These are phyloP conservation scores for Ophiosphaerella korrae DNA, from an alignment of 2,329 filamentous ascomycete genomes.

Conservation along the genomic window DNA sequence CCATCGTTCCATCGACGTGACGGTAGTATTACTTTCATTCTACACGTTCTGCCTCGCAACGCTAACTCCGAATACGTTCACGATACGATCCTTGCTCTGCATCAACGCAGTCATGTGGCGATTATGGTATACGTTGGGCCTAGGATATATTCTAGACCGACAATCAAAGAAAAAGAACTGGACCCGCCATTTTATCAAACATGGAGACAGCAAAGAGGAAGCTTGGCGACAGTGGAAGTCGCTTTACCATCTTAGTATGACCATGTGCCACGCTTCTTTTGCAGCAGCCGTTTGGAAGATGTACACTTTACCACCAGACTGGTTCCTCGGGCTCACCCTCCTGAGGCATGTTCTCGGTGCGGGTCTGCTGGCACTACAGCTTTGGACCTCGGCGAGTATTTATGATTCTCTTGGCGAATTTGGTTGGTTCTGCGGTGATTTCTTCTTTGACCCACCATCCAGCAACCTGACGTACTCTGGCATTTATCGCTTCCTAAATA, in stretches of 20 bases:
- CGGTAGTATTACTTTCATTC: constrained; percentile 74
- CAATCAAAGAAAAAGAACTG: constrained; percentile 92
- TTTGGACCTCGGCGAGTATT: constrained; percentile 92
- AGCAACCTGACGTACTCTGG: constrained; percentile 89
- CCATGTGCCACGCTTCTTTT: constrained; percentile 87
- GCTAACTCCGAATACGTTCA: constrained; percentile 75
- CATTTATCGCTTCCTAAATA: constrained; percentile 98
- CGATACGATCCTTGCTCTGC: constrained; percentile 80
- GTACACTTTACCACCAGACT: constrained; percentile 85
- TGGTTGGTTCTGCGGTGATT: constrained; percentile 98
- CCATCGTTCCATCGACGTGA: constrained; percentile 83
- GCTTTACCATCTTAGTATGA: constrained; percentile 90
- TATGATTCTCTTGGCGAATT: constrained; percentile 97
- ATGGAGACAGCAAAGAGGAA: constrained; percentile 85
- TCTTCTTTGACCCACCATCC: constrained; percentile 89
- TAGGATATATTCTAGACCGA: constrained; percentile 81
- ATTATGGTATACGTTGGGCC: constrained; percentile 87
- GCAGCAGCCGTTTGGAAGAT: constrained; percentile 94
- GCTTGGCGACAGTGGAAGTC: constrained; percentile 99
- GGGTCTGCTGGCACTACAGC: constrained; percentile 80
- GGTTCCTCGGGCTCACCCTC: constrained; percentile 82
- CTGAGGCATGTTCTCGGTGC: constrained; percentile 86
- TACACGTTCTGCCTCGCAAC: constrained; percentile 77
- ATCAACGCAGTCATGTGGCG: constrained; percentile 82
- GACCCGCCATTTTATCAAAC: constrained; percentile 98